Evolutionary conservation across 257 asterid species (phyloP), one percentile per base, ranked within the genome.

Genomic region (Anisodus acutangulus): DNA sequence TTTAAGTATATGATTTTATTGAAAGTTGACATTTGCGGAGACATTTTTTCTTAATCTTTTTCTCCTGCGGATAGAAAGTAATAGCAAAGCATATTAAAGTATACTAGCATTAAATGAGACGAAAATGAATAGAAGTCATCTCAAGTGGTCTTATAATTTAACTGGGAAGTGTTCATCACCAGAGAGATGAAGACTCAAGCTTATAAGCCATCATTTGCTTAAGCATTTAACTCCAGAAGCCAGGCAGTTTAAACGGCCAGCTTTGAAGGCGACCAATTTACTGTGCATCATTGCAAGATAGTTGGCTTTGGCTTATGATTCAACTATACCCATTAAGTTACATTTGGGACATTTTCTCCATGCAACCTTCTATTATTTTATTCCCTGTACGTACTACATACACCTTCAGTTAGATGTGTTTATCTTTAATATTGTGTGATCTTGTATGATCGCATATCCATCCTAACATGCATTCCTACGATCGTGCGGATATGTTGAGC

Each of bases 121-220:
- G 45, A 19, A 49, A 74, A 41, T 74, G 43, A 49, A 45, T 43
- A 45, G 59, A 22, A 72, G 59, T 47, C 39, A 19, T 72, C 58
- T 12, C 80, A 19, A 72, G 41, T 10, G 80, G 80, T 72, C 45
- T 72, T 47, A 41, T 72, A 47, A 72, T 72, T 45, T 47, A 72
- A 26, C 35, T 71, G n/a, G 43, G 37, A 71, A 72, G 59, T 72
- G 41, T 72, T 71, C 59, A 72, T 45, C 80, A 72, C 17, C 80
- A 45, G 59, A 19, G 9, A 72, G 11, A 72, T 45, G 58, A 72
- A 58, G 80, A 72, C 16, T 72, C 79, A 71, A 71, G 17, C 37
- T 1, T 43, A 45, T n/a, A 47, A 71, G 17, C 79, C 79, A 71
- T 45, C 55, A 71, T 70, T 70, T 70, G 57, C 51, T 41, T 5